Base-by-base conservation (phyloP, 257 asterid species). In the Phtheirospermum japonicum region DNA sequence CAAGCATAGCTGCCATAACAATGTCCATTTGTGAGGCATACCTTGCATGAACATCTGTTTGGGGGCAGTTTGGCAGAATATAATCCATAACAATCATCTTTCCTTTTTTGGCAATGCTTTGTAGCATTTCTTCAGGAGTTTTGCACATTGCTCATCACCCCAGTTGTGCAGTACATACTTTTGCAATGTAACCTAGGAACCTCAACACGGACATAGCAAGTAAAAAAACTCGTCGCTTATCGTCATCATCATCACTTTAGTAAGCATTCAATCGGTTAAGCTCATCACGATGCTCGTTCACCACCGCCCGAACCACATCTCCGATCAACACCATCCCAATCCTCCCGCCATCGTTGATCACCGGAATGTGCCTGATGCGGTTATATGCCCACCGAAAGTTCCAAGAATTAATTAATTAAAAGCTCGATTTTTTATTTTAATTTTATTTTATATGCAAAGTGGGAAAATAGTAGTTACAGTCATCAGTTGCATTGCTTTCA, bases 301-400 rank as follows among this genome's bases (percentile, higher is more conserved):
- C 97, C 17, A 93, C 99, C 20, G 99, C 96, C 59, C 97, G 96
- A 63, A 93, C 99, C 62, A 93, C 99, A 9, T 93, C 99, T 50
- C 99, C 99, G 10, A 89, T 89, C 34, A 97, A 93, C 67, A 89
- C 97, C 99, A 93, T 93, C 39, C 99, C 99, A 0, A 87, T 76
- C 99, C 89, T 89, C 23, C 82, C 95, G 14, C 77, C 65, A 28
- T 79, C 89, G 17, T 70, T 63, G 37, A 93, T 81, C 81, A 93
- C 96, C 0, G 99, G 99, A 69, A 93, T 89, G 85, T 93, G 96
- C 83, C 97, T 87, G 74, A 93, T 93, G 4, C 99, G 87, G 19
- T 93, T 89, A 75, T 85, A 96, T 92, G 88, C 66, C 61, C 65
- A 36, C 26, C 13, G 11, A 4, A 32, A 30, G 56, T 64, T 14